These are phyloP conservation scores for Parietichytrium sp. DNA, from an alignment of 108 stramenopile genomes.

Conservation along the genomic window DNA sequence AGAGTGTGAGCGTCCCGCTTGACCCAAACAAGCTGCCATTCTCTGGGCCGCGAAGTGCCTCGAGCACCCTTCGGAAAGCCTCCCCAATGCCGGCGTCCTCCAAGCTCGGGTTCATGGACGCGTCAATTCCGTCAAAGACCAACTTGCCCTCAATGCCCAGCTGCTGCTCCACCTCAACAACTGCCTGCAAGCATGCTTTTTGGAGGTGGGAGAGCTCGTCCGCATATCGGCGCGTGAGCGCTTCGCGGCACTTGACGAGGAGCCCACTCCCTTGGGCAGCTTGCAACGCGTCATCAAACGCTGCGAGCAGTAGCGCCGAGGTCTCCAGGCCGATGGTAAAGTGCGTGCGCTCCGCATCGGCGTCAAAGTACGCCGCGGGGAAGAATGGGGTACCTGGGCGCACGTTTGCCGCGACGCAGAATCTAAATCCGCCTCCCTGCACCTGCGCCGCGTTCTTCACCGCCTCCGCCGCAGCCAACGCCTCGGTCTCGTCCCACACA, in stretches of 20 bases:
- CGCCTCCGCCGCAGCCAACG: background rate
- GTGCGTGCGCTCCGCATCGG: background rate
- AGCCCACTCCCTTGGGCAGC: background rate
- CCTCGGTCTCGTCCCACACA: background rate
- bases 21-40: background rate
- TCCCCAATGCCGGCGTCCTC: background rate
- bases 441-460: background rate
- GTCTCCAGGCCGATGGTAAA: constrained; percentile 38
- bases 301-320: background rate
- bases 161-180: background rate
- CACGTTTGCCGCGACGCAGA: background rate
- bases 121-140: constrained; percentile 7
- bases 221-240: background rate
- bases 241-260: background rate
- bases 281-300: background rate
- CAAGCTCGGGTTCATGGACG: constrained; percentile 43
- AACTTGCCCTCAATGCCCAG: background rate
- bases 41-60: background rate
- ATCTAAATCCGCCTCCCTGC: constrained; percentile 40
- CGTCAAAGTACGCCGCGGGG: constrained; percentile 42
- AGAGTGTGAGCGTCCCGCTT: constrained; percentile 15
- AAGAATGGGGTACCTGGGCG: constrained; percentile 40
- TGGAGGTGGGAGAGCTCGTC: background rate
- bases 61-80: background rate
- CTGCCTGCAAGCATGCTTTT: background rate